A percentile compares a stretch with the other conserved stretches of the same genome.
phyloP scores from a whole-genome alignment of 495 filamentous ascomycete species.

The Aspergillus bridgeri region DNA sequence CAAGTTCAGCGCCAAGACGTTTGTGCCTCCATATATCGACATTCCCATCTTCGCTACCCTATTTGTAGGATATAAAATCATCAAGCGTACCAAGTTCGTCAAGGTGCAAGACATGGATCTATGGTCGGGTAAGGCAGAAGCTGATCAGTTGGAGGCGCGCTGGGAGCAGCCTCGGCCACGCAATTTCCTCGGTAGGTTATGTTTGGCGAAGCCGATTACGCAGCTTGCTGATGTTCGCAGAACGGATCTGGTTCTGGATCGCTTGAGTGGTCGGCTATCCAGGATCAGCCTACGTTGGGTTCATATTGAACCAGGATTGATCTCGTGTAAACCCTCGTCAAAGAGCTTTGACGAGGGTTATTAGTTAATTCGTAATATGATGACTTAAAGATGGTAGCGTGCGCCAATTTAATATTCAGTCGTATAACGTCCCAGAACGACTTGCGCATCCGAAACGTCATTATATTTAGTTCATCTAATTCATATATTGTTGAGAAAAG shows the following conservation, averaged over 20 bases:
- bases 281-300: too few species aligned
- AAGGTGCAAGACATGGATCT: constrained; percentile 51
- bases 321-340: too few species aligned
- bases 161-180: constrained; percentile 14
- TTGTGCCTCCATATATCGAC: constrained; percentile 39
- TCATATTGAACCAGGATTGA: not conserved
- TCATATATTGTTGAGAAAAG: not conserved
- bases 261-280: constrained; percentile 6
- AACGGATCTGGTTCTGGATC: constrained; percentile 17
- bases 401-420: too few species aligned
- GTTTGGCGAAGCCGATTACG: not conserved
- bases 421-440: too few species aligned
- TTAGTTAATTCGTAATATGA: too few species aligned
- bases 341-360: too few species aligned
- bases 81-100: constrained; percentile 51
- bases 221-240: not conserved
- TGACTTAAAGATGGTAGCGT: too few species aligned
- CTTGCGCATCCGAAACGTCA: too few species aligned
- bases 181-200: constrained; percentile 12
- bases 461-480: not conserved
- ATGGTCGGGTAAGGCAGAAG: constrained; percentile 27
- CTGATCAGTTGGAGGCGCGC: constrained; percentile 10
- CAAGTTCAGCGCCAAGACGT: constrained; percentile 29
- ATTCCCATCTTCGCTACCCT: constrained; percentile 51
- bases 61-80: constrained; percentile 53